Base-by-base conservation (phyloP, 1,284 basidiomycete genomes). In the Hymenochaete sp. region DNA sequence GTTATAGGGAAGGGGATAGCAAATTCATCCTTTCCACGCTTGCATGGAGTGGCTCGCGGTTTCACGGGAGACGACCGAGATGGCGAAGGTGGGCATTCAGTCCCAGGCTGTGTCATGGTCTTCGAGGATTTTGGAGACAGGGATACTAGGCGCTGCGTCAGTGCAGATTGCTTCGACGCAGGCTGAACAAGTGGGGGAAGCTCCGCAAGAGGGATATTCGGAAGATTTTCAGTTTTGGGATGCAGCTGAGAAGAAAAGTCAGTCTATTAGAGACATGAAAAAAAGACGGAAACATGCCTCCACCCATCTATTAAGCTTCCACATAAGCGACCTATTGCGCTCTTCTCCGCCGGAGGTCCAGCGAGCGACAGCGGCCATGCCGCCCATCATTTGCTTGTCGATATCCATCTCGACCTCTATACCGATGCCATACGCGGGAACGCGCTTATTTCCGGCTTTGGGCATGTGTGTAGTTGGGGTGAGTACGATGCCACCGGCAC, bases 351-450 rank as follows among this genome's bases (percentile, higher is more conserved):
- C 75, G 32, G 80, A 74, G 2, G 86, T 87, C 85, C 85, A 89
- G 48, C 83, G 75, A 43, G 86, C 86, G 38, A 89, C 82, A 25
- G 85, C 82, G 42, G 83, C 83, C 78, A 89, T 88, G 5, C 85
- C 85, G 38, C 73, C 77, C 14, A 66, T 67, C 79, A 83, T 79
- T 51, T 73, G 78, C 62, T 82, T 83, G 61, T 86, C 82, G 44
- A 86, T 75, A 55, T 87, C 76, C 67, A 86, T 82, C 56, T 88
- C 83, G 24, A 88, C 83, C 61, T 89, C 83, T 44, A 89, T 84
- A 2, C 86, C 86, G 50, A 89, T 72, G 10, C 86, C 85, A 59
- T 88, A 89, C 0, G 74, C 86, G 25, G 83, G 77, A 10, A 85
- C 66, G 28, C 85, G 75, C 53, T 77, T 79, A 11, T 74, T 72